Conservation (phyloP, 345 rosid species). For the Moricandia moricandioides region DNA sequence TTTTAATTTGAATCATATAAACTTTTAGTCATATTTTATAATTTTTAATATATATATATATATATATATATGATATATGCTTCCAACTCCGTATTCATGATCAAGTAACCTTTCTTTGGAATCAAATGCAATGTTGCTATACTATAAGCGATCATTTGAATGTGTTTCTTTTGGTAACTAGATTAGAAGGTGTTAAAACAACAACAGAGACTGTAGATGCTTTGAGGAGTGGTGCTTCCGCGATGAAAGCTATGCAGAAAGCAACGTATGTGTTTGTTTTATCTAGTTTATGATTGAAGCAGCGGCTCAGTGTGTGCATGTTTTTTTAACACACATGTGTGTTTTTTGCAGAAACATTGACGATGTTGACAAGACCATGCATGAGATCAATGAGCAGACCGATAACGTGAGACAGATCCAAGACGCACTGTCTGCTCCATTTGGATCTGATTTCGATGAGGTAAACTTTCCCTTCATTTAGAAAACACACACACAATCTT, state of each 20-base stretch:
- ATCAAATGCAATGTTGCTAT: not conserved
- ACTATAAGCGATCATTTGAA: not conserved
- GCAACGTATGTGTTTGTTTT: constrained; percentile 58
- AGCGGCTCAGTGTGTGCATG: not conserved
- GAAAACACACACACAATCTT: too few species aligned
- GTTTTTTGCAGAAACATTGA: constrained; percentile 63
- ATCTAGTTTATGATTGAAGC: not conserved
- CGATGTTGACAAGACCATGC: constrained; percentile 90
- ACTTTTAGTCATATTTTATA: too few species aligned
- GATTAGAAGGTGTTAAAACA: constrained; percentile 93
- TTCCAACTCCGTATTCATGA: constrained; percentile 76
- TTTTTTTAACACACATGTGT: not conserved
- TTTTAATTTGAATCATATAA: too few species aligned
- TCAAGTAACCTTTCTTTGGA: constrained; percentile 47
- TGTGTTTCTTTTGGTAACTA: constrained; percentile 18
- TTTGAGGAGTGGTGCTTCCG: constrained; percentile 75
- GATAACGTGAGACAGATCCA: constrained; percentile 93
- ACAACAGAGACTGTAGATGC: constrained; percentile 91
- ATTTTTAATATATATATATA: too few species aligned
- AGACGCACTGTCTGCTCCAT: constrained; percentile 77
- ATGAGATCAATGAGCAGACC: constrained; percentile 26
- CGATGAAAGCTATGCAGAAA: constrained; percentile 92
- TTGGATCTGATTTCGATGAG: constrained; percentile 86
- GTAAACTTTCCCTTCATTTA: constrained; percentile 30
- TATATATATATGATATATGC: too few species aligned